Evolutionary conservation across 1,139 yeast species (phyloP), one percentile per base, ranked within the genome.

Genomic region (Insectozyma bohioensis): DNA sequence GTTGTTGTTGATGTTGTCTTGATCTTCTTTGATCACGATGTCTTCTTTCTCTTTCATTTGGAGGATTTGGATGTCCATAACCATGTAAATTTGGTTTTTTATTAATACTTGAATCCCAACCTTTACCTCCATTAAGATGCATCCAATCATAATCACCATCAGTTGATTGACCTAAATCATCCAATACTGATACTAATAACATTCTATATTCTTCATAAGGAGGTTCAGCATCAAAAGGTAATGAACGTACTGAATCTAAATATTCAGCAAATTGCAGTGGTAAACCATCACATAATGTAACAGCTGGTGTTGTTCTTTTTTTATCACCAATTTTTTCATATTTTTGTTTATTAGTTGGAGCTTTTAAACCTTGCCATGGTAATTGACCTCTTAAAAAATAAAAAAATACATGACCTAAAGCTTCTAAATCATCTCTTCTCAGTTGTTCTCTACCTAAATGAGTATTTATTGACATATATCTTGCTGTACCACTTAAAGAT

Each of bases 361-460:
- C 98, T 63, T 90, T 90, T 46, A 92, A 73, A 18, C 98, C 97
- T 66, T 92, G 98, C 98, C 98, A 92, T 32, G 98, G 98, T 52
- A 92, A 75, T 43, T 86, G 88, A 31, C 98, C 98, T 48, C 95
- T 75, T 49, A 92, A 64, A 55, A 92, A 92, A 63, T 92, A 92
- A 63, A 92, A 83, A 56, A 92, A 86, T 3, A 92, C 97, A 62
- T 92, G 97, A 27, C 97, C 97, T 47, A 92, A 69, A 6, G 95
- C 88, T 64, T 92, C 98, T 52, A 92, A 72, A 61, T 92, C 98
- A 58, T 92, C 98, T 52, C 98, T 76, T 56, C 98, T 78, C 46
- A 86, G 80, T 63, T 92, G 98, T 61, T 92, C 98, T 55, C 96
- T 78, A 30, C 98, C 98, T 54, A 92, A 71, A 65, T 92, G 98